A percentile compares a stretch with the other conserved stretches of the same genome.
These are phyloP conservation scores for Tylopilus sp. DNA, from an alignment of 768 basidiomycete species.

Conservation along the genomic window DNA sequence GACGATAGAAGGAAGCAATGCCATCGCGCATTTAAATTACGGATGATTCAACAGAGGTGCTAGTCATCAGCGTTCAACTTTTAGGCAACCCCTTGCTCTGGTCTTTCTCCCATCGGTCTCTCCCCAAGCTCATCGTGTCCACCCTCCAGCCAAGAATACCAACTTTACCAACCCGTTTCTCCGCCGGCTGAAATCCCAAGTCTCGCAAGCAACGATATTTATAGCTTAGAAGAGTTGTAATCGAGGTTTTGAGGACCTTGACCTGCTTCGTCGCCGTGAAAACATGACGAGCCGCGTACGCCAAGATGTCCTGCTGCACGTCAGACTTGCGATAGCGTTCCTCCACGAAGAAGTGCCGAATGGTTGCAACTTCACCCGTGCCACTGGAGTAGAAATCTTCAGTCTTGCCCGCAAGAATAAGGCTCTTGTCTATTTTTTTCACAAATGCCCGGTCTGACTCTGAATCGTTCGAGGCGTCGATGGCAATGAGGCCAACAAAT, in stretches of 20 bases:
- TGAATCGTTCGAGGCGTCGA: conserved; percentile 57
- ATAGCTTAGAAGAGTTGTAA: conserved; percentile 53
- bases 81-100: conserved; percentile 9
- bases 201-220: conserved; percentile 41
- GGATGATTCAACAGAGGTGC: background rate
- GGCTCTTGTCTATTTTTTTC: conserved; percentile 20
- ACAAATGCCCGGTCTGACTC: conserved; percentile 27
- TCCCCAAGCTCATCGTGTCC: conserved; percentile 41
- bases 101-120: conserved; percentile 42
- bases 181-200: conserved; percentile 45
- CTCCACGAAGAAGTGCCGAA: conserved; percentile 76
- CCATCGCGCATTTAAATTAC: conserved; percentile 18
- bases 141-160: conserved; percentile 60
- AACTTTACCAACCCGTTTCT: conserved; percentile 41
- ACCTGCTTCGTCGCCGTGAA: conserved; percentile 47
- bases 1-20: conserved; percentile 28
- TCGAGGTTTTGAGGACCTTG: conserved; percentile 42
- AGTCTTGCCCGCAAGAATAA: conserved; percentile 8
- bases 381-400: conserved; percentile 26
- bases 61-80: no score
- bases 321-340: conserved; percentile 53
- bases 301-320: conserved; percentile 64
- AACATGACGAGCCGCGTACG: conserved; percentile 54
- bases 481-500: conserved; percentile 65
- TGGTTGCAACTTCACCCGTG: conserved; percentile 50